phyloP scores from a whole-genome alignment of 2,329 filamentous ascomycete genomes.

The Cyphellophora europaea region DNA sequence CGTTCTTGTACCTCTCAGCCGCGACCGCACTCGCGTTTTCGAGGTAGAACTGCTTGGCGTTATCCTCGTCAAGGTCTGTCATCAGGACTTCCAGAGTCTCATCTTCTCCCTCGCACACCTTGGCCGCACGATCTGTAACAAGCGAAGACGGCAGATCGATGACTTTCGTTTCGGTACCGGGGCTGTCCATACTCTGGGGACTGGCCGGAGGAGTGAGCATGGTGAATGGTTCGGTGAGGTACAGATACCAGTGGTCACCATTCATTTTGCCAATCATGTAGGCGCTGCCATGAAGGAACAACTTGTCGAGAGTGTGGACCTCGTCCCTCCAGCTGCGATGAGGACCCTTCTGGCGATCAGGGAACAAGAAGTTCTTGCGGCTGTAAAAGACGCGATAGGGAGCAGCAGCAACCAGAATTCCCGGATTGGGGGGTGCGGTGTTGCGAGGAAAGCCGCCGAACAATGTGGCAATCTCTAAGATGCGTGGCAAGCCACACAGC shows the following conservation, averaged over 20 bases:
- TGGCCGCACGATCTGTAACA: slow-evolving; percentile 17
- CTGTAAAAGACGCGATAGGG: slow-evolving; percentile 98
- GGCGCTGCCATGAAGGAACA: slow-evolving; percentile 85
- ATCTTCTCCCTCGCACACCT: slow-evolving; percentile 27
- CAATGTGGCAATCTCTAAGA: slow-evolving; percentile 82
- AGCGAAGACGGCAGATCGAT: slow-evolving; percentile 41
- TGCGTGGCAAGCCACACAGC: slow-evolving; percentile 76
- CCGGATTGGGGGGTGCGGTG: slow-evolving; percentile 55
- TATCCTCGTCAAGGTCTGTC: slow-evolving; percentile 58
- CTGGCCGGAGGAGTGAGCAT: slow-evolving; percentile 74
- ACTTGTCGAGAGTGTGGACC: slow-evolving; percentile 82
- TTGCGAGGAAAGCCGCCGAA: slow-evolving; percentile 83
- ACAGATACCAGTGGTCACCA: slow-evolving; percentile 97
- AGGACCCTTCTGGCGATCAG: slow-evolving; percentile 84
- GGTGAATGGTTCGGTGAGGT: slow-evolving; percentile 80
- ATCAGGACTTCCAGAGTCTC: slow-evolving; percentile 55
- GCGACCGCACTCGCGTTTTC: slow-evolving; percentile 84
- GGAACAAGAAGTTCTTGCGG: slow-evolving; percentile 96
- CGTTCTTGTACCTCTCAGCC: slow-evolving; percentile 66
- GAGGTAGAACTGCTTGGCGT: slow-evolving; percentile 60
- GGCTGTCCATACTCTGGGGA: slow-evolving; percentile 42
- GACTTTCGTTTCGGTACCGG: slow-evolving; percentile 49
- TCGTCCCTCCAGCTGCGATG: slow-evolving; percentile 98
- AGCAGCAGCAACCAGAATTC: slow-evolving; percentile 67
- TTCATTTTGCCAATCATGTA: slow-evolving; percentile 99